phyloP scores from a whole-genome alignment of 2,329 filamentous ascomycete genomes.

The Drechslerella coelobrocha region DNA sequence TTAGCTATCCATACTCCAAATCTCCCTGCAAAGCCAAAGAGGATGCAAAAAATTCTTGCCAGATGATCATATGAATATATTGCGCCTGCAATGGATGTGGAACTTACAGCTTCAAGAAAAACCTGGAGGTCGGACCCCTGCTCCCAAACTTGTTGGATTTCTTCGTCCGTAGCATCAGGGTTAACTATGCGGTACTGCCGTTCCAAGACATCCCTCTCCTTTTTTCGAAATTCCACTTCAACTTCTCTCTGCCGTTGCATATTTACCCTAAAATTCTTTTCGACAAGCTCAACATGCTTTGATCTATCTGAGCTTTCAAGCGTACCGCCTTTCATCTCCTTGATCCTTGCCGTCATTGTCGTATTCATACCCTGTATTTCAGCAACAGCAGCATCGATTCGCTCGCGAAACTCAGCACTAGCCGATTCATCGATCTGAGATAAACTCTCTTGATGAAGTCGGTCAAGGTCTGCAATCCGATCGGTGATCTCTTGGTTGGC shows the following conservation, averaged over 20 bases:
- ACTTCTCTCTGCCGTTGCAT: constrained; percentile 77
- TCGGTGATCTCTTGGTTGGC: constrained; percentile 64
- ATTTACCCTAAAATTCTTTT: constrained; percentile 77
- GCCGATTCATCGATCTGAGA: constrained; percentile 75
- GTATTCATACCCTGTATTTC: constrained; percentile 86
- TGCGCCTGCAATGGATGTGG: constrained; percentile 63
- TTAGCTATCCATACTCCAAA: neutral
- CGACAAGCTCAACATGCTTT: constrained; percentile 80
- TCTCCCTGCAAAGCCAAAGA: too few relatives aligned
- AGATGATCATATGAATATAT: too few relatives aligned
- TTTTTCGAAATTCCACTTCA: constrained; percentile 73
- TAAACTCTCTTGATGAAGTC: constrained; percentile 74
- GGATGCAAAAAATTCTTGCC: too few relatives aligned
- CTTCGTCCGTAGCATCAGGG: constrained; percentile 75
- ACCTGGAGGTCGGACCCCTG: constrained; percentile 75
- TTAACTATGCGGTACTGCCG: constrained; percentile 83
- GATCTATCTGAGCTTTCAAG: constrained; percentile 77
- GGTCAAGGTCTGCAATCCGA: constrained; percentile 74
- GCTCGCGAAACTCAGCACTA: constrained; percentile 70
- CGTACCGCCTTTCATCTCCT: constrained; percentile 79
- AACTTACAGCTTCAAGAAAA: constrained; percentile 78
- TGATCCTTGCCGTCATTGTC: constrained; percentile 77
- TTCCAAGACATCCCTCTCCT: constrained; percentile 78
- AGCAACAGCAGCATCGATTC: constrained; percentile 75
- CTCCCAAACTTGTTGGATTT: constrained; percentile 73